A percentile compares a stretch with the other conserved stretches of the same genome.
Evolutionary conservation across 495 filamentous ascomycete genomes (phyloP).

Genomic region (Penicillium cinerascens): DNA sequence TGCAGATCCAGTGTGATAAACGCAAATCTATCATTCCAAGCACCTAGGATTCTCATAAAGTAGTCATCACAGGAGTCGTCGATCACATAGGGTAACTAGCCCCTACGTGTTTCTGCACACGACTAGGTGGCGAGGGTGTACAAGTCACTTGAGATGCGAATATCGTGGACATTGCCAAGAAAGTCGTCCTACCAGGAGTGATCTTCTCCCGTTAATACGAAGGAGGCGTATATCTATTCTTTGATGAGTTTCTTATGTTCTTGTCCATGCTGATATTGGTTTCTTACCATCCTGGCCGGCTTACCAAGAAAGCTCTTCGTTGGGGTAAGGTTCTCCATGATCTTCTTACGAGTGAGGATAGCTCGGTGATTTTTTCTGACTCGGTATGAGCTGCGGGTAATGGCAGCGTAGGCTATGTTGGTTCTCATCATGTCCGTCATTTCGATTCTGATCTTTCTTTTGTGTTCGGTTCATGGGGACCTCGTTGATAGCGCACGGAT

Average conservation of each 20-base stretch:
- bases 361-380: constrained; percentile 16
- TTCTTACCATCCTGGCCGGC: constrained; percentile 32
- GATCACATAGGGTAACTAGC: too few species aligned
- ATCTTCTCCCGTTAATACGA: constrained; percentile 28
- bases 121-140: constrained; percentile 38
- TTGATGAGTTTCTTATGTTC: constrained; percentile 36
- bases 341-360: constrained; percentile 1
- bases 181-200: constrained; percentile 31
- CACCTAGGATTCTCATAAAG: too few species aligned
- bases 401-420: neutral
- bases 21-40: too few species aligned
- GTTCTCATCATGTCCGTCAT: neutral
- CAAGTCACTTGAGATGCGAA: constrained; percentile 35
- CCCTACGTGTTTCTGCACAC: constrained; percentile 34
- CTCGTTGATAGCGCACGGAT: neutral
- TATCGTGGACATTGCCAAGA: constrained; percentile 31
- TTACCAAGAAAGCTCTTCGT: constrained; percentile 25
- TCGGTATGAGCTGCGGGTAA: constrained; percentile 6
- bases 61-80: too few species aligned
- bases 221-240: constrained; percentile 41
- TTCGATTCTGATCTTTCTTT: neutral
- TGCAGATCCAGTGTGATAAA: too few species aligned
- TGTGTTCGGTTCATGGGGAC: neutral
- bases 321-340: constrained; percentile 9
- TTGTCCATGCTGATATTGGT: constrained; percentile 22